phyloP scores from a whole-genome alignment of 495 filamentous ascomycete species.

The Haplographium delicatum region DNA sequence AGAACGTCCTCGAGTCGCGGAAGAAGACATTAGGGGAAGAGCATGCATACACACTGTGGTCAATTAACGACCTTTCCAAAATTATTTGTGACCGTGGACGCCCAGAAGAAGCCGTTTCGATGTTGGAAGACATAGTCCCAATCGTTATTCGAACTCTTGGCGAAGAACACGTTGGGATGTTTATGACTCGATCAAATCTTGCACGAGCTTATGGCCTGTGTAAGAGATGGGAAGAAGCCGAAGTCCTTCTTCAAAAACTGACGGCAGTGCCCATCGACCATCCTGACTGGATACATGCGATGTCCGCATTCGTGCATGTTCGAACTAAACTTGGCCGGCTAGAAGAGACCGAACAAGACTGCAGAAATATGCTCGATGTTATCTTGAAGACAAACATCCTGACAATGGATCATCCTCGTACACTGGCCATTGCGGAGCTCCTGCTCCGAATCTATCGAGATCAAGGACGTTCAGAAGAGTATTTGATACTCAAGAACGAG shows the following conservation, averaged over 20 bases:
- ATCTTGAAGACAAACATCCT: background rate
- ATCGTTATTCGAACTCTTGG: background rate
- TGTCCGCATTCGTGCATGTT: background rate
- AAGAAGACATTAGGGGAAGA: background rate
- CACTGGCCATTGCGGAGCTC: background rate
- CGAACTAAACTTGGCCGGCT: background rate
- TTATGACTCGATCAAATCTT: background rate
- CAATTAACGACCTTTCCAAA: constrained; percentile 1
- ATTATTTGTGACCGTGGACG: background rate
- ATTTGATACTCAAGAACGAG: background rate
- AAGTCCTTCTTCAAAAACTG: background rate
- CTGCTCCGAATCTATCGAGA: background rate
- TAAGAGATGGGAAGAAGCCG: background rate
- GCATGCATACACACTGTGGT: constrained; percentile 3
- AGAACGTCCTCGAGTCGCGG: background rate
- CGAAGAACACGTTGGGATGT: background rate
- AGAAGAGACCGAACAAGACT: background rate
- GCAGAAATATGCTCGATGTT: background rate
- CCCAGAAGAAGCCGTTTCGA: background rate
- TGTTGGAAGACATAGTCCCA: background rate
- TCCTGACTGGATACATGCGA: background rate
- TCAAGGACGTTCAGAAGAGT: background rate
- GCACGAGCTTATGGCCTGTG: background rate
- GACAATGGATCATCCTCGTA: background rate
- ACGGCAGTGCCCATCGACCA: background rate